Percentiles rank a stretch among this genome's conserved stretches.
These are phyloP conservation scores for Salix koriyanagi DNA, from an alignment of 345 rosid genomes.

Conservation along the genomic window DNA sequence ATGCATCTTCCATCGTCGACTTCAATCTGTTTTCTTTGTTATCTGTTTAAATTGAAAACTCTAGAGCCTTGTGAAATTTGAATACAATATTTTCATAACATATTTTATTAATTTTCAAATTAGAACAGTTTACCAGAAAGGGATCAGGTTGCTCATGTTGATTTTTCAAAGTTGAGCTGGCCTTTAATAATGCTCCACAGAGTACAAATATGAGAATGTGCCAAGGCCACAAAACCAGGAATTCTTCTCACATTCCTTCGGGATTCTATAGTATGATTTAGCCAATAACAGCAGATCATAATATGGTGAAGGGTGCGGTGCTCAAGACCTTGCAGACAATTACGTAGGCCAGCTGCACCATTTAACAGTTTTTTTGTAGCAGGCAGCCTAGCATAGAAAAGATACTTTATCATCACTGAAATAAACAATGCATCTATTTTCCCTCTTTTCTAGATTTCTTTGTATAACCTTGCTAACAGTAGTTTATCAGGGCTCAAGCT, in stretches of 20 bases:
- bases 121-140: neutral
- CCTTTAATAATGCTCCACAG: neutral
- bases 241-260: neutral
- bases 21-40: no score
- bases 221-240: neutral
- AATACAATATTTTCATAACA: neutral
- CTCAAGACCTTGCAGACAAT: neutral
- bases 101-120: neutral
- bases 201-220: neutral
- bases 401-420: neutral
- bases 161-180: neutral
- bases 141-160: neutral
- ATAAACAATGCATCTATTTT: neutral
- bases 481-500: neutral
- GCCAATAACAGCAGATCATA: neutral
- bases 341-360: neutral
- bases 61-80: neutral
- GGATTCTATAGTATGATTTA: neutral
- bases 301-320: neutral
- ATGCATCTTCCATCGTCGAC: no score
- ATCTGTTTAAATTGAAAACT: neutral
- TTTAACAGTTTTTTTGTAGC: neutral
- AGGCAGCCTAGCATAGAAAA: neutral
- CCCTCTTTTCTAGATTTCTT: neutral
- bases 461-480: neutral